Base-by-base conservation (phyloP, 2,329 filamentous ascomycete genomes). In the Fusarium sp. region DNA sequence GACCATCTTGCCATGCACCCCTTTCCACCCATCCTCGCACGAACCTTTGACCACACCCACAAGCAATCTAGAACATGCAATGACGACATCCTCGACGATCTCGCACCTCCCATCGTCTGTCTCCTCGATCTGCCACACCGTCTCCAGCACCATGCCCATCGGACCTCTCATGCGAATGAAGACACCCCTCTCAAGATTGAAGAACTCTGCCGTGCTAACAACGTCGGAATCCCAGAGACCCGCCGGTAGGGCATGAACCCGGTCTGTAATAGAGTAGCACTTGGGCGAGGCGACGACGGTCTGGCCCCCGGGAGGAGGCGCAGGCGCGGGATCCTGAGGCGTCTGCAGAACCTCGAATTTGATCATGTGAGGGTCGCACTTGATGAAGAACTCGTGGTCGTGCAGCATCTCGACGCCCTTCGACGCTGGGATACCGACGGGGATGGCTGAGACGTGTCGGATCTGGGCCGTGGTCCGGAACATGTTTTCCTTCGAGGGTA, bases 161-260 rank as follows among this genome's bases (percentile, higher is more conserved):
- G 88, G 88, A 45, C 86, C 87, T 50, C 81, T 82, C 63, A 89
- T 86, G 11, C 88, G 80, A 47, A 88, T 85, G 77, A 89, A 89
- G 8, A 88, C 75, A 20, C 89, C 89, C 31, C 79, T 82, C n/a
- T 81, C 81, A 20, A 87, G 80, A 70, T 88, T 80, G 20, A 87
- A 85, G 69, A 90, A 87, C 79, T 90, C 88, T 76, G 88, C 88
- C 7, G 79, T 85, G 81, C 87, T 89, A 62, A 87, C 83, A 8
- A 90, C 86, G 57, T 86, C 85, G 61, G 84, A 86, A 76, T 88
- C 87, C 87, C 87, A 90, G 31, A 90, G 82, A 3, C 88, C 87
- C 16, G 87, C 87, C 5, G 88, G 88, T 27, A 90, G 81, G 40
- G 87, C 83, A 74, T 89, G 87, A 9, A 89, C 83, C 40, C 84